phyloP scores from a whole-genome alignment of 768 basidiomycete genomes.

The Paxillus ammoniavirescens region DNA sequence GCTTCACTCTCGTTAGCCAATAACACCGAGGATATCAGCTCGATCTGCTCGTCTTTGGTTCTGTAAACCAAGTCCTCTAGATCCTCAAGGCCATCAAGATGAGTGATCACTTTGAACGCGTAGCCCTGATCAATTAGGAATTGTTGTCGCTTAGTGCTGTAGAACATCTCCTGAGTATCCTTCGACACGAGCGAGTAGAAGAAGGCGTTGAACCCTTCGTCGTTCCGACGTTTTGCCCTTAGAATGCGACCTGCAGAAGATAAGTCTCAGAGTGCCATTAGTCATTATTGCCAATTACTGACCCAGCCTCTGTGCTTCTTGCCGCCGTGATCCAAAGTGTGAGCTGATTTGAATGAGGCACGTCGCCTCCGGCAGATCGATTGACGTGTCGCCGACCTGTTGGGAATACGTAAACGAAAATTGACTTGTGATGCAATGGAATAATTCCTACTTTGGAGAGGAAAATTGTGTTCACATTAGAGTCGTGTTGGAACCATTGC shows the following conservation, averaged over 20 bases:
- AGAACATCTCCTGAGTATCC: slow-evolving; percentile 99
- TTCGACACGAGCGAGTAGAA: slow-evolving; percentile 99
- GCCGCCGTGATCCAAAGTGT: slow-evolving; percentile 96
- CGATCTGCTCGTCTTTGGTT: slow-evolving; percentile 91
- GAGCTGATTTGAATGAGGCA: slow-evolving; percentile 99
- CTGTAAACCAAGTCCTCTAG: slow-evolving; percentile 89
- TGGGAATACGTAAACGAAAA: slow-evolving; percentile 15
- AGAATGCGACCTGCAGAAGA: slow-evolving; percentile 77
- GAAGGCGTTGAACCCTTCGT: slow-evolving; percentile 99
- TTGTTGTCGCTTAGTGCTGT: slow-evolving; percentile 97
- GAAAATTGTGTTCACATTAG: slow-evolving; percentile 96
- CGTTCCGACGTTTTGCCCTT: slow-evolving; percentile 95
- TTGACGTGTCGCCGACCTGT: slow-evolving; percentile 96
- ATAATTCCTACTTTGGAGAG: slow-evolving; percentile 75
- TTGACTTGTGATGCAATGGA: slow-evolving; percentile 4
- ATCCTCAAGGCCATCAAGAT: slow-evolving; percentile 87
- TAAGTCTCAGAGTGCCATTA: slow-evolving; percentile 11
- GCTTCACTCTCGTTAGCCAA: slow-evolving; percentile 89
- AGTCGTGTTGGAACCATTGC: slow-evolving; percentile 93
- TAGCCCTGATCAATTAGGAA: slow-evolving; percentile 99
- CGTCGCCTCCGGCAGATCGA: slow-evolving; percentile 98
- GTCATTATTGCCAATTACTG: slow-evolving; percentile 23
- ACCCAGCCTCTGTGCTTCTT: slow-evolving; percentile 97
- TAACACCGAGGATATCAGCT: slow-evolving; percentile 90
- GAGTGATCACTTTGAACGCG: slow-evolving; percentile 99